Evolutionary conservation across 768 basidiomycete genomes (phyloP).

Genomic region (Galerina marginata): DNA sequence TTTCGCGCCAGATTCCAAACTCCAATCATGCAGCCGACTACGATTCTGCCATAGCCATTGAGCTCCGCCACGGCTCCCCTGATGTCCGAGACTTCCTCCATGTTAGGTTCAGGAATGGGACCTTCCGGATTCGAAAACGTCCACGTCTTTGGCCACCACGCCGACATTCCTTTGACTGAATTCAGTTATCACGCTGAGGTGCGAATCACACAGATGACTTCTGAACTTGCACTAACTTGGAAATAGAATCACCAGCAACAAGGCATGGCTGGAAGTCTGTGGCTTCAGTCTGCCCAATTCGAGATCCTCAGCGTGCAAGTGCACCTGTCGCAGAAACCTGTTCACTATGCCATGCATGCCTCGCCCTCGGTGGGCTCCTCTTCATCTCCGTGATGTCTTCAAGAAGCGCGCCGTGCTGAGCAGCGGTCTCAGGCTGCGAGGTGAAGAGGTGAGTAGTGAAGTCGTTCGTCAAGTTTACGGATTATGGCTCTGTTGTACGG

Average conservation of each 20-base stretch:
- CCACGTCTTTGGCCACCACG: too few relatives aligned
- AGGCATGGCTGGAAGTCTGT: too few relatives aligned
- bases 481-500: conserved; percentile 46
- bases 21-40: conserved; percentile 62
- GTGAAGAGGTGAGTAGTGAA: conserved; percentile 59
- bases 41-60: conserved; percentile 75
- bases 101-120: too few relatives aligned
- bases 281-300: too few relatives aligned
- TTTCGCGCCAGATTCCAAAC: background rate
- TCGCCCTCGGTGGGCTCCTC: conserved; percentile 42
- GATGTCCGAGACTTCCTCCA: too few relatives aligned
- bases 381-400: too few relatives aligned
- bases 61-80: too few relatives aligned
- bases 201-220: conserved; percentile 20
- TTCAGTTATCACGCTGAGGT: conserved; percentile 87
- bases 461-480: conserved; percentile 28
- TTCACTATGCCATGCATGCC: conserved; percentile 43
- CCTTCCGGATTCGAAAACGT: too few relatives aligned
- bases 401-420: conserved; percentile 44
- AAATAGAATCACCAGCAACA: too few relatives aligned
- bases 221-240: conserved; percentile 6
- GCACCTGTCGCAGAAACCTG: conserved; percentile 31
- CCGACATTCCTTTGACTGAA: too few relatives aligned
- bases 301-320: too few relatives aligned
- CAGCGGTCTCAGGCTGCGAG: conserved; percentile 47